Evolutionary conservation across 148 eudicot genomes (phyloP).

Genomic region (Dysphania ambrosioides): DNA sequence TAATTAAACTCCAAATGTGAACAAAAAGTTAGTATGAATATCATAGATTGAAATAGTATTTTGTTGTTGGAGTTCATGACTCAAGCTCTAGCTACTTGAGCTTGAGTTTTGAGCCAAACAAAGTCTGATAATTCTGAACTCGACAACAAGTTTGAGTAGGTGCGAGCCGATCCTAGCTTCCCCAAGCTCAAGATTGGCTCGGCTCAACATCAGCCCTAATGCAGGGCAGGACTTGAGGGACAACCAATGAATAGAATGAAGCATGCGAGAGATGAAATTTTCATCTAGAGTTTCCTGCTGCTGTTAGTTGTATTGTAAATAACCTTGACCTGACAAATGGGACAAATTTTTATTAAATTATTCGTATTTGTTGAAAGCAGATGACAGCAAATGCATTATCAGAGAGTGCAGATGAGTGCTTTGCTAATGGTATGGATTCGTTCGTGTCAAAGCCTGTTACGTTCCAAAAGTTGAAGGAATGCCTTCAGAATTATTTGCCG

Average conservation of each 20-base stretch:
- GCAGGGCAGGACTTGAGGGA: background rate
- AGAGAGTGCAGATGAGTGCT: conserved; percentile 92
- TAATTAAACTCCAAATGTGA: background rate
- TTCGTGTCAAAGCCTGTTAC: conserved; percentile 92
- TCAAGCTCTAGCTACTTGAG: too few species aligned
- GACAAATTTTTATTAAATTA: background rate
- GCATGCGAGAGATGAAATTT: too few species aligned
- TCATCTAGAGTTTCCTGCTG: background rate
- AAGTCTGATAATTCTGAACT: background rate
- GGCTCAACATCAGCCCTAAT: background rate
- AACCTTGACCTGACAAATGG: too few species aligned
- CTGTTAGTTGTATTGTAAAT: background rate
- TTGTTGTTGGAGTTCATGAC: too few species aligned
- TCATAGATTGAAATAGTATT: background rate
- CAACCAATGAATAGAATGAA: background rate
- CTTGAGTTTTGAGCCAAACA: background rate
- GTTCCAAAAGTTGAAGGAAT: conserved; percentile 67
- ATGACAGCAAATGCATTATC: conserved; percentile 91
- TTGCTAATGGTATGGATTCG: conserved; percentile 87
- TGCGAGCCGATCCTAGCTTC: background rate
- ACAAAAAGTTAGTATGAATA: background rate
- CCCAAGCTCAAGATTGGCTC: background rate
- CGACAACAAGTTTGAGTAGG: background rate
- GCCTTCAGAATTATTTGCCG: conserved; percentile 57
- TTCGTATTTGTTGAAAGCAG: conserved; percentile 41